Percentiles rank a stretch among this genome's conserved stretches.
These are phyloP conservation scores for Rhizopogon sp. DNA, from an alignment of 768 basidiomycete species.

Conservation along the genomic window DNA sequence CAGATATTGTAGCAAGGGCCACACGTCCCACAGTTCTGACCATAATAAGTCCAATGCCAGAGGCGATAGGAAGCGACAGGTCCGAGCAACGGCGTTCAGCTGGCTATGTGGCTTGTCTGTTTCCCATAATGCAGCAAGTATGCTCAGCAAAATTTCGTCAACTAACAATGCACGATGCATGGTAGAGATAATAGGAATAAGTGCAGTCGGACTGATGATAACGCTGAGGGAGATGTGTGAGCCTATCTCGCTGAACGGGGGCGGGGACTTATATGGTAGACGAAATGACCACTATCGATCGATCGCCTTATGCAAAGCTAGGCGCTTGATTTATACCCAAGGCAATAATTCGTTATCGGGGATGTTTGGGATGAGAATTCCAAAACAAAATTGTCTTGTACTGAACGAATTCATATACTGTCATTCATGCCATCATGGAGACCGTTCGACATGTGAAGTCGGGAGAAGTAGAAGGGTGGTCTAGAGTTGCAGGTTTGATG, in stretches of 20 bases:
- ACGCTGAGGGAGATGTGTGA: background rate
- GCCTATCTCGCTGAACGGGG: background rate
- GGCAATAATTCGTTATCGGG: background rate
- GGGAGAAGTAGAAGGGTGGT: constrained; percentile 1
- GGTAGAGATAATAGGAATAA: background rate
- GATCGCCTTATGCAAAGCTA: background rate
- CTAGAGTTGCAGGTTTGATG: background rate
- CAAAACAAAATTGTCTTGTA: background rate
- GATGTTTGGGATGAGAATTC: background rate
- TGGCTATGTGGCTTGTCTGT: background rate
- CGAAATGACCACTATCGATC: background rate
- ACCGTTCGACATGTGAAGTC: background rate
- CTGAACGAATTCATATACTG: background rate
- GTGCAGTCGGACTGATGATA: background rate
- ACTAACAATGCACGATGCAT: background rate
- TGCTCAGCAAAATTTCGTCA: background rate
- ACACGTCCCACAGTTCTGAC: background rate
- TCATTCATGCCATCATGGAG: background rate
- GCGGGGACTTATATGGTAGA: background rate
- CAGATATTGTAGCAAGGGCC: background rate
- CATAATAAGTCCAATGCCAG: background rate
- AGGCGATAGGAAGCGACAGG: background rate
- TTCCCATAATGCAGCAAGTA: background rate
- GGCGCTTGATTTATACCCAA: background rate
- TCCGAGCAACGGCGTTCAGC: background rate